phyloP scores from a whole-genome alignment of 768 basidiomycete genomes.

The Amanita pseudoporphyria region DNA sequence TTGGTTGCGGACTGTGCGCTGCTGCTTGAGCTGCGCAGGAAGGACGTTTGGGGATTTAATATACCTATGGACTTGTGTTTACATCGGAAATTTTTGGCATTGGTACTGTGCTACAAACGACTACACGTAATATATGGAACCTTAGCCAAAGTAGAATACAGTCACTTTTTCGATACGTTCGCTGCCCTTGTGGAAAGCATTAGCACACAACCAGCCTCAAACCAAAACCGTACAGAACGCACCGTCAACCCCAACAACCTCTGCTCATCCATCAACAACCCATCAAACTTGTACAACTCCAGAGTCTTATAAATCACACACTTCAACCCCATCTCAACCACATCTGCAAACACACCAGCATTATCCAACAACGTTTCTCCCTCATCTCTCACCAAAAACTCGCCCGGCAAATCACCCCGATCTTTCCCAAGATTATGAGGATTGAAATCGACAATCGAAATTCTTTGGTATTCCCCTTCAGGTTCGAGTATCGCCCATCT shows the following conservation, averaged over 20 bases:
- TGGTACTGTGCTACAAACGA: too few relatives aligned
- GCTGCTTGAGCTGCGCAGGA: too few relatives aligned
- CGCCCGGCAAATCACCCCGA: background rate
- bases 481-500: constrained; percentile 18
- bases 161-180: background rate
- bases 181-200: background rate
- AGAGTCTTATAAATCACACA: constrained; percentile 11
- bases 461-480: too few relatives aligned
- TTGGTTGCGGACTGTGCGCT: constrained; percentile 59
- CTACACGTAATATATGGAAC: background rate
- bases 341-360: constrained; percentile 16
- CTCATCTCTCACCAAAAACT: background rate
- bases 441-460: constrained; percentile 20
- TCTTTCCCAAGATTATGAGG: constrained; percentile 3
- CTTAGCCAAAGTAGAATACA: background rate
- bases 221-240: constrained; percentile 9
- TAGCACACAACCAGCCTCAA: too few relatives aligned
- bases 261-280: constrained; percentile 32
- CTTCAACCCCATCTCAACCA: constrained; percentile 17
- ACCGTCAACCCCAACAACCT: constrained; percentile 27
- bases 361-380: constrained; percentile 6
- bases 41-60: too few relatives aligned
- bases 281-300: constrained; percentile 16
- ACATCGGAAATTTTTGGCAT: too few relatives aligned
- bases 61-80: too few relatives aligned